Conservation (phyloP, 2,329 filamentous ascomycete species). For the Hypoxylon rubiginosum region DNA sequence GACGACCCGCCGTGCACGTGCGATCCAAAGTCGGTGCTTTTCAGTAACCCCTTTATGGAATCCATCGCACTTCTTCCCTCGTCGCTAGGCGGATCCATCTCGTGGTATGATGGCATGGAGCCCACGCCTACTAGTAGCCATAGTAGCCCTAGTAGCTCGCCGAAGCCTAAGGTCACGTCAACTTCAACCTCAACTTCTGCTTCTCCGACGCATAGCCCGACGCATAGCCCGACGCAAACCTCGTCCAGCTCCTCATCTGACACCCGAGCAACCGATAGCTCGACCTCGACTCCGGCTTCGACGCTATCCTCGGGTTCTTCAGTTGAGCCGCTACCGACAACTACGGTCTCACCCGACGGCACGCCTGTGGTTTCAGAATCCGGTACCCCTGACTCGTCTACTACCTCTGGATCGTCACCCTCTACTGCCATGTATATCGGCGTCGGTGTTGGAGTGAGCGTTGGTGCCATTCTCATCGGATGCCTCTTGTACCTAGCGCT, state of each 20-base stretch:
- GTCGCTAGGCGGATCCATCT: slow-evolving; percentile 28
- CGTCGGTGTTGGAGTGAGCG: slow-evolving; percentile 37
- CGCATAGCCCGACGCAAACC: not conserved
- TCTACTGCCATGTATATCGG: slow-evolving; percentile 29
- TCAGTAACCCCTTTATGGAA: slow-evolving; percentile 19
- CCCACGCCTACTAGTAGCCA: slow-evolving; percentile 12
- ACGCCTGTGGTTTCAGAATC: slow-evolving; percentile 7
- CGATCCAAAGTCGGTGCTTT: slow-evolving; percentile 13
- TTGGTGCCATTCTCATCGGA: slow-evolving; percentile 32
- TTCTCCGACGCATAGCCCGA: too few species aligned
- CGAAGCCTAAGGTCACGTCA: not conserved
- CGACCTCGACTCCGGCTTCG: slow-evolving; percentile 1
- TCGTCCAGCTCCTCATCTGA: not conserved
- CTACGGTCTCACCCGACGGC: not conserved
- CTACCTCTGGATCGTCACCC: slow-evolving; percentile 13
- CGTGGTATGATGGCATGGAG: slow-evolving; percentile 24
- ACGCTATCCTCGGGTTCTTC: slow-evolving; percentile 4
- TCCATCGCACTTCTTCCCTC: slow-evolving; percentile 31
- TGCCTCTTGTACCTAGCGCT: slow-evolving; percentile 31
- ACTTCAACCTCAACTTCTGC: slow-evolving; percentile 6
- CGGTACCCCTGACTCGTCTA: slow-evolving; percentile 11
- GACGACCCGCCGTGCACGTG: slow-evolving; percentile 30
- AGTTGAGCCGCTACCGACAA: not conserved
- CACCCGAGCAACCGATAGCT: not conserved
- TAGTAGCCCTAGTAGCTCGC: not conserved